phyloP scores from a whole-genome alignment of 2,329 filamentous ascomycete genomes.

The Didymosphaeria variabile region DNA sequence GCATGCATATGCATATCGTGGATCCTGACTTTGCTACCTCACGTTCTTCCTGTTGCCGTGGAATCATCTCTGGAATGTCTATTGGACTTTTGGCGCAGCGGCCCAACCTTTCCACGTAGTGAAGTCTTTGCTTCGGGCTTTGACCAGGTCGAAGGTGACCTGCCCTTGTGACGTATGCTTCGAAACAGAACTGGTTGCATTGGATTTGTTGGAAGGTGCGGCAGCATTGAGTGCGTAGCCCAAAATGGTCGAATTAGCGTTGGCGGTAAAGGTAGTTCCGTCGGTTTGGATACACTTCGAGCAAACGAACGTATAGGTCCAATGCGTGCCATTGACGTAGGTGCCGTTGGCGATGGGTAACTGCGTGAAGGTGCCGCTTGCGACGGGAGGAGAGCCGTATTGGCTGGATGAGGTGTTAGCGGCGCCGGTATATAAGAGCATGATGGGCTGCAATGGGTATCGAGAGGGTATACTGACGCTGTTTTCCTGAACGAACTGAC shows the following conservation, averaged over 20 bases:
- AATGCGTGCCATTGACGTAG: slow-evolving; percentile 62
- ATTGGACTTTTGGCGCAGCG: slow-evolving; percentile 16
- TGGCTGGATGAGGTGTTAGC: slow-evolving; percentile 31
- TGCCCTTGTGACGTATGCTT: slow-evolving; percentile 36
- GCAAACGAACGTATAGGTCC: slow-evolving; percentile 65
- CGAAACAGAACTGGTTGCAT: slow-evolving; percentile 23
- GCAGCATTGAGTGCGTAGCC: slow-evolving; percentile 36
- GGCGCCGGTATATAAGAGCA: not conserved
- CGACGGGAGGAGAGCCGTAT: slow-evolving; percentile 60
- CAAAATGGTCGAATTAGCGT: slow-evolving; percentile 29
- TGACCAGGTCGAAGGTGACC: slow-evolving; percentile 33
- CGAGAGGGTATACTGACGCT: slow-evolving; percentile 26
- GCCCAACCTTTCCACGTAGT: slow-evolving; percentile 37
- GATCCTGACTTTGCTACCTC: not conserved
- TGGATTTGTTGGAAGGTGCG: slow-evolving; percentile 31
- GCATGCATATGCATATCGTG: not conserved
- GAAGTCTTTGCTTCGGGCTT: slow-evolving; percentile 34
- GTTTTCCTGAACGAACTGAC: slow-evolving; percentile 57
- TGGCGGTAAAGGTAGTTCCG: slow-evolving; percentile 37
- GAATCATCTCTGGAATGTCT: not conserved
- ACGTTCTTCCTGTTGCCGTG: not conserved
- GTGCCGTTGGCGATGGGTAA: slow-evolving; percentile 61
- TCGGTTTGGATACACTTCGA: slow-evolving; percentile 42
- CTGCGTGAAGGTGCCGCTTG: slow-evolving; percentile 54
- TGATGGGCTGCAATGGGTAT: not conserved